Conservation (phyloP, 441 rosid species). For the Codiaeum variegatum region DNA sequence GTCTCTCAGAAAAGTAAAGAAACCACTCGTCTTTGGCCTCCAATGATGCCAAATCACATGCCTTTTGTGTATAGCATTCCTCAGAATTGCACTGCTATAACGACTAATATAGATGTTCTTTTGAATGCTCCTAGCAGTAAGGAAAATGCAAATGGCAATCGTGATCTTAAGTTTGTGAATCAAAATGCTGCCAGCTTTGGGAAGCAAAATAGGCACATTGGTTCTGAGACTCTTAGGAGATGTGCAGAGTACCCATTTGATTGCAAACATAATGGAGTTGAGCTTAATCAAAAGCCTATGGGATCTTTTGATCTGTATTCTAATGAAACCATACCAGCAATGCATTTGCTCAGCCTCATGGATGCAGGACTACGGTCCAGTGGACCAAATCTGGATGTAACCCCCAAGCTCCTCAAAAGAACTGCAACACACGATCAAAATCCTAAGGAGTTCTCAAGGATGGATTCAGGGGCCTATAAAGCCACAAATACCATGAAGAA, state of each 20-base stretch:
- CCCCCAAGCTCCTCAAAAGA: slow-evolving; percentile 44
- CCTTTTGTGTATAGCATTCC: slow-evolving; percentile 39
- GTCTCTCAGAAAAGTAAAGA: slow-evolving; percentile 45
- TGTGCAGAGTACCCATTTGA: slow-evolving; percentile 36
- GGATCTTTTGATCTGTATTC: slow-evolving; percentile 50
- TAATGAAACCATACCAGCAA: slow-evolving; percentile 75
- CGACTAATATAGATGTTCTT: slow-evolving; percentile 30
- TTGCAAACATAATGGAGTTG: slow-evolving; percentile 36
- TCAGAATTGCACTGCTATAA: slow-evolving; percentile 28
- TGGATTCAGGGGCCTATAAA: slow-evolving; percentile 40
- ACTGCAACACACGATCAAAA: slow-evolving; percentile 43
- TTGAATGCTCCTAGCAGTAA: slow-evolving; percentile 31
- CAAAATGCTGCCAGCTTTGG: slow-evolving; percentile 37
- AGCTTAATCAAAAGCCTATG: slow-evolving; percentile 24
- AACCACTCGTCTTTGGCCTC: slow-evolving; percentile 41
- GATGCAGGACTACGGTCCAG: slow-evolving; percentile 61
- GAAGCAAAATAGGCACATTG: slow-evolving; percentile 40
- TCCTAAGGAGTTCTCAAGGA: slow-evolving; percentile 39
- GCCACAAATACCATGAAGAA: slow-evolving; percentile 33
- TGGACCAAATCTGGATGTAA: slow-evolving; percentile 42
- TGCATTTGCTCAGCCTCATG: slow-evolving; percentile 93
- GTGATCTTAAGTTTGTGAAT: slow-evolving; percentile 35
- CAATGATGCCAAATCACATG: slow-evolving; percentile 39
- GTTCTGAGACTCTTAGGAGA: slow-evolving; percentile 42
- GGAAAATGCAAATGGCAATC: slow-evolving; percentile 30